Evolutionary conservation across 352 stramenopile genomes (phyloP), one percentile per base, ranked within the genome.

Genomic region (Phytophthora chlamydospora): DNA sequence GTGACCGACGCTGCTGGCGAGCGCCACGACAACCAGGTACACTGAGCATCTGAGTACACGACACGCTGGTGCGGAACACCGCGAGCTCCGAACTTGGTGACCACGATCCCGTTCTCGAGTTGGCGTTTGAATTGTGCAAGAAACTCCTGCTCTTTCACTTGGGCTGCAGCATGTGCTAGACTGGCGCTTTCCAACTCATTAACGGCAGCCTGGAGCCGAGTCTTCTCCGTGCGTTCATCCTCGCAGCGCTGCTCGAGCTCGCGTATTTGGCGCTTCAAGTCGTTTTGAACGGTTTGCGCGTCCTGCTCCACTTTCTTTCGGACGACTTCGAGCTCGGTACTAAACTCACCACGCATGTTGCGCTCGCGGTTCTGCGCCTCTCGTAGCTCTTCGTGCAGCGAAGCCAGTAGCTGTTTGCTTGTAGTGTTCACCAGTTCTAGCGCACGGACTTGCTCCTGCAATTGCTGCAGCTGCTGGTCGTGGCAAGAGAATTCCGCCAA

Each of bases 11-110:
- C 56, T n/a, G 67, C 45, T 16, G 71, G 61, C n/a, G 68, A 61
- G 16, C 72, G 68, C 81, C 81, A 90, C 55, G 76, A 88, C 43
- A 90, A 33, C 81, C 78, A 88, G 39, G 73, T 67, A 49, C 81
- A 86, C 8, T 73, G 63, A 35, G 67, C n/a, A 52, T 89, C 76
- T 6, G 78, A 64, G 53, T 76, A 89, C 19, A 90, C 58, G n/a
- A 90, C 62, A 19, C 81, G 73, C 35, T 60, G 27, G 46, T 88
- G 76, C 17, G 78, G 78, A 3, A 66, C 72, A 21, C 78, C 78
- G 0, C 71, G 71, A 3, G 78, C 29, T 4, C 76, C 76, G 58
- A 82, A 85, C 66, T 89, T 89, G 50, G 66, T 85, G 24, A 89
- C 72, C 0, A 74, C 57, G 43, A 90, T 64, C 24, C 78, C 81